A percentile compares a stretch with the other conserved stretches of the same genome.
These are phyloP conservation scores for Anthracocystis walkeri DNA, from an alignment of 1,284 basidiomycete species.

Conservation along the genomic window DNA sequence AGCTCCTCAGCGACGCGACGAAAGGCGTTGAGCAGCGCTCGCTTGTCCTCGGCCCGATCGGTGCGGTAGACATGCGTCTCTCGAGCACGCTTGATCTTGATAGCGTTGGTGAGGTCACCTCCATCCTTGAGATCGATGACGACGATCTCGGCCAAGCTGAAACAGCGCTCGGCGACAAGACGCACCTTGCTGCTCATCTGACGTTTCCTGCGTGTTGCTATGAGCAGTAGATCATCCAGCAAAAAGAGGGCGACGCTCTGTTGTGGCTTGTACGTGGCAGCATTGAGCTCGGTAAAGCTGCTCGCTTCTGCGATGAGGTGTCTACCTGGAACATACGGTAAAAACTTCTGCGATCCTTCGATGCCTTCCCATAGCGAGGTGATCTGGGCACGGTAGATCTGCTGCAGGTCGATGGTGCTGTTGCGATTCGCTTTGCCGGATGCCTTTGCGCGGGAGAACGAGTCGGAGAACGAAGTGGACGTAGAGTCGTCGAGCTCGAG, in stretches of 20 bases:
- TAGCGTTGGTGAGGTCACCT: constrained; percentile 89
- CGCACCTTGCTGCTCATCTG: constrained; percentile 72
- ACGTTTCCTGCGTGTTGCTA: constrained; percentile 76
- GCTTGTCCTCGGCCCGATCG: constrained; percentile 85
- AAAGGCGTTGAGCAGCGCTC: constrained; percentile 84
- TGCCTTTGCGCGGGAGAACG: constrained; percentile 15
- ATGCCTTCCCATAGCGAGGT: constrained; percentile 89
- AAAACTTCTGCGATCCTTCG: constrained; percentile 95
- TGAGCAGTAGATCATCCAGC: constrained; percentile 88
- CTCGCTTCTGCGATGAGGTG: constrained; percentile 91
- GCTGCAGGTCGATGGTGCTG: constrained; percentile 78
- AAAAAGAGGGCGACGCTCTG: constrained; percentile 89
- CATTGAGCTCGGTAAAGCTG: constrained; percentile 85
- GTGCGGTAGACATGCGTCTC: constrained; percentile 94
- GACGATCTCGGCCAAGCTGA: constrained; percentile 89
- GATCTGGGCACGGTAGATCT: constrained; percentile 93
- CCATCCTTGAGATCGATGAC: constrained; percentile 96
- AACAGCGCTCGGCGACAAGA: constrained; percentile 91
- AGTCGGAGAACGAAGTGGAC: constrained; percentile 19
- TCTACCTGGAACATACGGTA: constrained; percentile 87
- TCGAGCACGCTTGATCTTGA: constrained; percentile 93
- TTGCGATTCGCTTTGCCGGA: constrained; percentile 34
- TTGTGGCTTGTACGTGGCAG: constrained; percentile 93
- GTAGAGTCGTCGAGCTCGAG: constrained; percentile 60
- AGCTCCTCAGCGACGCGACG: constrained; percentile 92